Evolutionary conservation across 164 flowering plant species (phyloP).

Genomic region (Dillenia turbinata): DNA sequence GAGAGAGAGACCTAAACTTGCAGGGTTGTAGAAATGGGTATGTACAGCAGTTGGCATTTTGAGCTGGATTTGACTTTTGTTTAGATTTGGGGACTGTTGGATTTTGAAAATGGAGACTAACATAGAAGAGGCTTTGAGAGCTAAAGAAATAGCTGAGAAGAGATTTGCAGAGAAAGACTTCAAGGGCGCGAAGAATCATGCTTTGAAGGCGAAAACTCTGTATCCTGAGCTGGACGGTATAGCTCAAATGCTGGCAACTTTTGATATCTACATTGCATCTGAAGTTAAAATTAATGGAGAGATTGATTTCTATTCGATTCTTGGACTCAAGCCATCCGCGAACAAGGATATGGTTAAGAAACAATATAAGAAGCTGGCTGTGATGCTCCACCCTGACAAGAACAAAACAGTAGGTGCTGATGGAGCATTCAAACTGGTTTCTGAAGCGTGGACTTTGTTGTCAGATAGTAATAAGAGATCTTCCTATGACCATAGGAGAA

Average conservation of each 20-base stretch:
- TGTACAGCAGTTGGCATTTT: background rate
- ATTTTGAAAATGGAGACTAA: conserved; percentile 48
- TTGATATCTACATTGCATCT: conserved; percentile 62
- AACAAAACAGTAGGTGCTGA: conserved; percentile 80
- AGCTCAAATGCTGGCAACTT: conserved; percentile 74
- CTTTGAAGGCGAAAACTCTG: conserved; percentile 58
- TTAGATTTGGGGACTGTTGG: conserved; percentile 12
- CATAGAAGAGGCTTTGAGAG: conserved; percentile 58
- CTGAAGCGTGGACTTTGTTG: conserved; percentile 71
- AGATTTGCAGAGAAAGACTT: conserved; percentile 51
- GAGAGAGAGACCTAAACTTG: background rate
- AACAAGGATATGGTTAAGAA: conserved; percentile 50
- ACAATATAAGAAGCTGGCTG: conserved; percentile 71
- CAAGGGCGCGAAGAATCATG: conserved; percentile 55
- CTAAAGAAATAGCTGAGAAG: conserved; percentile 59
- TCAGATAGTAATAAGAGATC: conserved; percentile 48
- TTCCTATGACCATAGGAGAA: conserved; percentile 52
- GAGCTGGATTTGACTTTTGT: conserved; percentile 16
- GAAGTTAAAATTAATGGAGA: conserved; percentile 46
- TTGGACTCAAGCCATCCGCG: conserved; percentile 60
- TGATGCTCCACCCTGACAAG: conserved; percentile 79
- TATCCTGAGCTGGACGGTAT: conserved; percentile 67
- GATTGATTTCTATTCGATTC: conserved; percentile 60
- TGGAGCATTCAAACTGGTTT: conserved; percentile 79
- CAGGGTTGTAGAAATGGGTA: background rate